These are phyloP conservation scores for Tetrapisispora phaffii DNA, from an alignment of 805 yeast species.

Conservation along the genomic window DNA sequence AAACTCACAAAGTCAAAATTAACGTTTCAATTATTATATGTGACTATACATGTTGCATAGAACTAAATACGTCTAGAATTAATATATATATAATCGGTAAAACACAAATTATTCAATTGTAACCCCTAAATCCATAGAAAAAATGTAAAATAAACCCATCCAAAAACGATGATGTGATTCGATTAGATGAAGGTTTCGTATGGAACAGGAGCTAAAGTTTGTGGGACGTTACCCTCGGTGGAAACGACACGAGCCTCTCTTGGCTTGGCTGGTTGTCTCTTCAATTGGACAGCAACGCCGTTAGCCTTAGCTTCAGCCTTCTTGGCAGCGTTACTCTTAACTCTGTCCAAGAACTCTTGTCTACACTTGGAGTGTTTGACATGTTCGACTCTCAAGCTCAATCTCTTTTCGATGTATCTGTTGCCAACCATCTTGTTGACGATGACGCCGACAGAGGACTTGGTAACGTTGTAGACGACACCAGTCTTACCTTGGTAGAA, in stretches of 20 bases:
- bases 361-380: slow-evolving; percentile 99
- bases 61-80: not conserved
- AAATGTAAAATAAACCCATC: not conserved
- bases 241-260: slow-evolving; percentile 83
- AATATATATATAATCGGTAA: not conserved
- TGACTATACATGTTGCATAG: not conserved
- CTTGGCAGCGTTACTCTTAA: slow-evolving; percentile 90
- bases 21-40: not conserved
- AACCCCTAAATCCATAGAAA: slow-evolving; percentile 3
- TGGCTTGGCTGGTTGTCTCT: slow-evolving; percentile 98
- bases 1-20: not conserved
- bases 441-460: slow-evolving; percentile 95
- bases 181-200: slow-evolving; percentile 97
- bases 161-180: slow-evolving; percentile 7
- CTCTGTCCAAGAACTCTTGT: slow-evolving; percentile 97
- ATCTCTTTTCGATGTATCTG: slow-evolving; percentile 98
- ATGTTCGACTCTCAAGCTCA: slow-evolving; percentile 97
- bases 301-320: slow-evolving; percentile 89
- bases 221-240: slow-evolving; percentile 78
- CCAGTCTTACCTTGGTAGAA: slow-evolving; percentile 99
- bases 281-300: slow-evolving; percentile 83
- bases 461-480: slow-evolving; percentile 97
- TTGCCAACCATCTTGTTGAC: slow-evolving; percentile 97
- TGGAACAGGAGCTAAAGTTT: slow-evolving; percentile 97
- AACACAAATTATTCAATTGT: not conserved